Percentiles rank a stretch among this genome's conserved stretches.
These are phyloP conservation scores for Apiospora hydei DNA, from an alignment of 2,329 filamentous ascomycete species.

Conservation along the genomic window DNA sequence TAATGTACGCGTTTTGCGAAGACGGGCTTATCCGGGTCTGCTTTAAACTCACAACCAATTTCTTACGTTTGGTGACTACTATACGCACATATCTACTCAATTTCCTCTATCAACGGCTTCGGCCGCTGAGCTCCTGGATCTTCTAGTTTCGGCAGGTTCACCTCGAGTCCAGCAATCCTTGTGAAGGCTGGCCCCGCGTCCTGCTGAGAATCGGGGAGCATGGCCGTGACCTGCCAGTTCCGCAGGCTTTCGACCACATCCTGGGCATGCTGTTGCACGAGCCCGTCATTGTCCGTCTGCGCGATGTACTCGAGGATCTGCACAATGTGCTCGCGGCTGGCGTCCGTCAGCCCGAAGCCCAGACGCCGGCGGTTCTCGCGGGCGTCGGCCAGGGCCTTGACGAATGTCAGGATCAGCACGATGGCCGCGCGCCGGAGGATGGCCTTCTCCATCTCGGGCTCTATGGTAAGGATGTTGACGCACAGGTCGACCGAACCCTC, in stretches of 20 bases:
- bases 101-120: constrained; percentile 43
- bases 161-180: constrained; percentile 48
- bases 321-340: constrained; percentile 67
- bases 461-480: constrained; percentile 68
- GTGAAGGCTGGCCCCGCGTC: constrained; percentile 36
- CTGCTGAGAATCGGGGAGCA: constrained; percentile 49
- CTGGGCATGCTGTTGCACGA: constrained; percentile 71
- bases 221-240: constrained; percentile 63
- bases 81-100: constrained; percentile 34
- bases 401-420: constrained; percentile 66
- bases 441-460: constrained; percentile 64
- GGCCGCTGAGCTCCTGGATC: constrained; percentile 23
- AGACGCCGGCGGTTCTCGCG: constrained; percentile 54
- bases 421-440: constrained; percentile 74
- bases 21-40: neutral
- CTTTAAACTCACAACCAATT: neutral
- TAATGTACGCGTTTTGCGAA: neutral
- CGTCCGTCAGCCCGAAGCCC: constrained; percentile 61
- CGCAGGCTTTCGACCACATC: constrained; percentile 73
- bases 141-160: constrained; percentile 33
- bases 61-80: neutral
- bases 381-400: constrained; percentile 64
- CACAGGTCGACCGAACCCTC: constrained; percentile 68
- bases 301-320: constrained; percentile 69
- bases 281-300: constrained; percentile 70